Evolutionary conservation across 1,284 basidiomycete species (phyloP).

Genomic region (Exobasidium cylindrosporum): DNA sequence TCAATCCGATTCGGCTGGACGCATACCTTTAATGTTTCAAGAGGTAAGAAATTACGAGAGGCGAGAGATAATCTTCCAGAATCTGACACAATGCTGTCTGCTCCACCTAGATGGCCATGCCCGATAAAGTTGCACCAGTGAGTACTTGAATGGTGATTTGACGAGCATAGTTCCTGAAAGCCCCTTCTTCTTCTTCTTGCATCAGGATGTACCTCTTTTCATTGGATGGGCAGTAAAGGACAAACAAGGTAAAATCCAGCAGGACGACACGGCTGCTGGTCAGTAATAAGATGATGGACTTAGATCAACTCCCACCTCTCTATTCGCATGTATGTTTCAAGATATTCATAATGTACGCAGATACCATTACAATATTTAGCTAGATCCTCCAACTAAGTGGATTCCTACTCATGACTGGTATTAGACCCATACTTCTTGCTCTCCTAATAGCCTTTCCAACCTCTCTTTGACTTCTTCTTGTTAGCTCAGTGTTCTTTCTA

Average conservation of each 20-base stretch:
- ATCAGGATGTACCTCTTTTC: constrained; percentile 7
- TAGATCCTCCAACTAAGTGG: not conserved
- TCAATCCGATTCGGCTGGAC: constrained; percentile 10
- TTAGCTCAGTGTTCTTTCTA: constrained; percentile 71
- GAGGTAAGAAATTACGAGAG: constrained; percentile 1
- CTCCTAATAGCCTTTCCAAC: constrained; percentile 84
- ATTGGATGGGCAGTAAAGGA: constrained; percentile 10
- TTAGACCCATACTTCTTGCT: constrained; percentile 86
- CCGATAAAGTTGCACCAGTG: constrained; percentile 3
- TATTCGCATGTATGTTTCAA: too few species aligned
- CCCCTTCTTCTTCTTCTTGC: not conserved
- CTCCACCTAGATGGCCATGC: constrained; percentile 9
- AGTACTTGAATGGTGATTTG: too few species aligned
- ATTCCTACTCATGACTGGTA: constrained; percentile 59
- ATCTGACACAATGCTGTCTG: not conserved
- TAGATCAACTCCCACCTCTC: too few species aligned
- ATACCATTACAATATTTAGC: too few species aligned
- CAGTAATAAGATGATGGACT: too few species aligned
- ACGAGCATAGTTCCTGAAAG: too few species aligned
- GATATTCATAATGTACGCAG: too few species aligned
- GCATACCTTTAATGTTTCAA: constrained; percentile 11
- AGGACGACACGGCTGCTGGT: too few species aligned
- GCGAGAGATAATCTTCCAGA: not conserved
- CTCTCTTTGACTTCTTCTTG: constrained; percentile 74
- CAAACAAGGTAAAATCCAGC: constrained; percentile 1